These are phyloP conservation scores for Triglochin maritima DNA, from an alignment of 106 monocot species.

Conservation along the genomic window DNA sequence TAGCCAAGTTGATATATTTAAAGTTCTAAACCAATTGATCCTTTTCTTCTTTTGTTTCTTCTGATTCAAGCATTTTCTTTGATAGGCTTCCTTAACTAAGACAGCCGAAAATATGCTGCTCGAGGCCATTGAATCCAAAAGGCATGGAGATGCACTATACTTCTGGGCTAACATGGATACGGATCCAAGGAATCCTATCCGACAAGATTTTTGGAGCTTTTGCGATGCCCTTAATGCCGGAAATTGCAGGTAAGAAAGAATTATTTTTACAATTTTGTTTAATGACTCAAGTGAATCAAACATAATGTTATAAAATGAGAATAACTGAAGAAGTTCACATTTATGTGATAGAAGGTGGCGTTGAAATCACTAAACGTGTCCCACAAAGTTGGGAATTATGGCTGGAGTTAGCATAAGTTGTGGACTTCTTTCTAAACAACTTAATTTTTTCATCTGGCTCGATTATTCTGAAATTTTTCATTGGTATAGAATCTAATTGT, in stretches of 20 bases:
- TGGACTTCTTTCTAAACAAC: too few species aligned
- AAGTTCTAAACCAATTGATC: not conserved
- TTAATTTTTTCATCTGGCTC: too few species aligned
- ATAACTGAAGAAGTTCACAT: too few species aligned
- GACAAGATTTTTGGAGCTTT: conserved; percentile 85
- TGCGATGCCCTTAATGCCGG: conserved; percentile 98
- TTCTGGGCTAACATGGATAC: conserved; percentile 90
- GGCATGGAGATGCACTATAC: conserved; percentile 78
- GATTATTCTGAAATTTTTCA: too few species aligned
- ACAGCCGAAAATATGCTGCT: conserved; percentile 64
- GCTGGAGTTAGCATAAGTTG: too few species aligned
- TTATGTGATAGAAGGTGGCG: too few species aligned
- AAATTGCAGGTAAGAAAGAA: conserved; percentile 66
- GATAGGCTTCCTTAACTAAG: conserved; percentile 57
- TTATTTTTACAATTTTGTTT: not conserved
- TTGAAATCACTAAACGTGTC: too few species aligned
- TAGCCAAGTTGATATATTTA: too few species aligned
- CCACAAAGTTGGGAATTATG: too few species aligned
- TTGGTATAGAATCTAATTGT: too few species aligned
- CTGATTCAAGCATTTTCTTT: not conserved
- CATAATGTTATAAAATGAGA: too few species aligned
- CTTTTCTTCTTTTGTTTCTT: not conserved
- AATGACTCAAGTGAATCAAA: too few species aligned
- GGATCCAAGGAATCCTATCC: conserved; percentile 57
- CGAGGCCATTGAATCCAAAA: conserved; percentile 45